phyloP scores from a whole-genome alignment of 768 basidiomycete genomes.

The Lepiota venenata region DNA sequence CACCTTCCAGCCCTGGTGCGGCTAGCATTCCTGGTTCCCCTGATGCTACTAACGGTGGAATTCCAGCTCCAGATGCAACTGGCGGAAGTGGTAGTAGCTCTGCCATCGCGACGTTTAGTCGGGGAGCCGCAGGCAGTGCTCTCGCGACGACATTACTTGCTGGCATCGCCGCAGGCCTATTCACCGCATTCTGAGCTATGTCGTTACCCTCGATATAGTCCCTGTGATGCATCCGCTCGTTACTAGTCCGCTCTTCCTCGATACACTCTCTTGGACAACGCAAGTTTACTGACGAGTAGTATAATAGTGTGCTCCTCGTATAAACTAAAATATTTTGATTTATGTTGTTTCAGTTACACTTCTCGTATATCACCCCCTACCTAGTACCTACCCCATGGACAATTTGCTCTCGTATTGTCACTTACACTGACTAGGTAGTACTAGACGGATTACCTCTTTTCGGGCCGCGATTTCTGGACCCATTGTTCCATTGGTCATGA shows the following conservation, averaged over 20 bases:
- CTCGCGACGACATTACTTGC: background rate
- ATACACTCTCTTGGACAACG: conserved; percentile 2
- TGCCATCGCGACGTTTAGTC: background rate
- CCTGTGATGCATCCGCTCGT: background rate
- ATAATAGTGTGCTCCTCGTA: background rate
- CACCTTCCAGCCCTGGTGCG: conserved; percentile 21
- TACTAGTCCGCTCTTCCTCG: background rate
- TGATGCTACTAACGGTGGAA: background rate
- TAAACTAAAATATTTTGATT: background rate
- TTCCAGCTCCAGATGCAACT: background rate
- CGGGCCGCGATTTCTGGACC: too few relatives aligned
- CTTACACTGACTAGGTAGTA: background rate
- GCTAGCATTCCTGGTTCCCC: background rate
- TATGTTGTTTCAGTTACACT: too few relatives aligned
- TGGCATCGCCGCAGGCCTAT: background rate
- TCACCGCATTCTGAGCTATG: background rate
- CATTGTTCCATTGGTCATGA: too few relatives aligned
- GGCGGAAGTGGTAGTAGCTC: background rate
- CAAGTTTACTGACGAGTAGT: background rate
- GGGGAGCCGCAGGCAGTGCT: background rate
- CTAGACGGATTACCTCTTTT: background rate
- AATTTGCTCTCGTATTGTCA: background rate
- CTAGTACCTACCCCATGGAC: background rate
- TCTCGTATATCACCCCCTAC: background rate
- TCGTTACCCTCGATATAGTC: background rate